Evolutionary conservation across 2,329 filamentous ascomycete species (phyloP), one percentile per base, ranked within the genome.

Genomic region (Epichloe scottii): DNA sequence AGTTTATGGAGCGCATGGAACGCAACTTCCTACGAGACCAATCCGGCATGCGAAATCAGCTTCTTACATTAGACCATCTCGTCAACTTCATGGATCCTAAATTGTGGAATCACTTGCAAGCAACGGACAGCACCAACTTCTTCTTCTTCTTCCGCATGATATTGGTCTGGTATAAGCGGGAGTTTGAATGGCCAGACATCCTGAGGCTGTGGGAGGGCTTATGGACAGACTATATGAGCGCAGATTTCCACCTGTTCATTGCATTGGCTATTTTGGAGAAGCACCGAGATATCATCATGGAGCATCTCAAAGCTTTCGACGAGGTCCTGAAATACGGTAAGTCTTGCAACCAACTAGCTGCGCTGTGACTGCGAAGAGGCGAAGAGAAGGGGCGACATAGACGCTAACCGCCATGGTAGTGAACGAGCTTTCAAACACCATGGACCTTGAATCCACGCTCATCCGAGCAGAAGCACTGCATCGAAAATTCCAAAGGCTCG

Each of bases 101-200:
- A 63, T 81, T 98, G 7, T 97, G 96, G 68, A 76, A 87, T 2
- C 93, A 98, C 60, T 79, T 98, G 0, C 82, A 95, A 66, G 83
- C 79, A 15, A 87, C 90, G 19, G 94, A 98, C 61, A 94, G 87
- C 62, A 98, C 93, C 23, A 98, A 98, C 66, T 98, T 98, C 69
- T 98, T 98, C 70, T 98, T 98, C 74, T 97, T 98, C 74, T 98
- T 97, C 79, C 87, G 93, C 54, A 97, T 97, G 93, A 76, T 98
- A 35, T 76, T 98, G 1, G 93, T 98, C 10, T 98, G 93, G 93
- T 98, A 93, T 68, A 98, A 98, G 73, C 85, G 93, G 46, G 93
- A 98, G 68, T 98, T 98, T 60, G 78, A 82, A 58, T 98, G 91
- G 88, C 66, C 77, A 46, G 89, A 97, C 62, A 81, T 95, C 11